Base-by-base conservation (phyloP, 345 rosid genomes). In the Salix suchowensis region DNA sequence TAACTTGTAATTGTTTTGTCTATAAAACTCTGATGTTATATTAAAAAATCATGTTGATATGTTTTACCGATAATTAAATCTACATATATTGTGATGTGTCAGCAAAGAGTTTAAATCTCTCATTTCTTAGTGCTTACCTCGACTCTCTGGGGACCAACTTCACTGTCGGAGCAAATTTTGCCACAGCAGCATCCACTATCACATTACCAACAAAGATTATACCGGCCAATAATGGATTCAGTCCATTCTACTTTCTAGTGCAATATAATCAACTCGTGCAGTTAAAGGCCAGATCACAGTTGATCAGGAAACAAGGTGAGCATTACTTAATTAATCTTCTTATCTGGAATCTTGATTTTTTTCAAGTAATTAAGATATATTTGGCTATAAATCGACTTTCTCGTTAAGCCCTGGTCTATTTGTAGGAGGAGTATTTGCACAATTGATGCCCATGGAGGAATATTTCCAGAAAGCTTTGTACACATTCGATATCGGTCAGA, bases 401-500 rank as follows among this genome's bases (percentile, higher is more conserved):
- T 54, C 61, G n/a, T 30, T 18, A 37, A 44, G 26, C 7, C 39
- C 48, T 68, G 48, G 28, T 64, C 14, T 16, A 40, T 6, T 2
- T 60, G 64, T 50, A 87, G 91, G 88, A 72, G 79, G 85, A 66
- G 52, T 73, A 61, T 65, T 72, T 6, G 77, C 79, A 64, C 73
- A 52, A 71, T 81, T 83, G 65, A 71, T 90, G 81, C 91, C 94
- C 0, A 73, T 78, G 24, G 84, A 77, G 32, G 78, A 84, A 30
- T 65, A 64, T 69, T 91, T 86, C 54, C 36, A 75, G 6, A 70
- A 77, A 55, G 95, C 89, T 62, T 74, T 86, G 44, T 91, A 90
- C 78, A 86, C 87, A 46, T 79, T 87, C 68, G 94, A 90, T 70
- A 88, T 90, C 11, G 94, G 91, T 44, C 94, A 90, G 64, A 90